phyloP scores from a whole-genome alignment of 345 rosid genomes.

The Camelina neglecta region DNA sequence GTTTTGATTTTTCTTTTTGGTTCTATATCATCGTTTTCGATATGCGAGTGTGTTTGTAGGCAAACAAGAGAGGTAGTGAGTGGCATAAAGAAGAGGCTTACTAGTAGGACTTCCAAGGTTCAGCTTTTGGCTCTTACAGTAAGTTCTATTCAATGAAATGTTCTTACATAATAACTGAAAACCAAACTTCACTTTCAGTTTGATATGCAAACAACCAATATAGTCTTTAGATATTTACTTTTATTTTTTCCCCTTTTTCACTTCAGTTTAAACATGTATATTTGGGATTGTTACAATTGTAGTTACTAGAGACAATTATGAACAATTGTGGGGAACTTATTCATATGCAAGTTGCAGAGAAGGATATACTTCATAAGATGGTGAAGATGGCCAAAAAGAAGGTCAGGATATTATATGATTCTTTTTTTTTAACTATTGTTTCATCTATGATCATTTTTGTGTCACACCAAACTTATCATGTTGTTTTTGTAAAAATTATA shows the following conservation, averaged over 20 bases:
- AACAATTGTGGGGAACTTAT: conserved; percentile 98
- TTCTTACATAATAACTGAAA: neutral
- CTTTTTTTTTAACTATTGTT: conserved; percentile 21
- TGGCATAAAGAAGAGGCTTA: conserved; percentile 90
- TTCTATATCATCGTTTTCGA: neutral
- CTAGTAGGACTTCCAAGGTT: conserved; percentile 84
- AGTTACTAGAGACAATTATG: conserved; percentile 93
- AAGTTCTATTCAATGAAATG: conserved; percentile 44
- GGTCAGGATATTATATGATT: conserved; percentile 51
- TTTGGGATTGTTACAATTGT: conserved; percentile 36
- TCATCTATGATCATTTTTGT: conserved; percentile 19
- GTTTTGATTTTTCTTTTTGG: conserved; percentile 17
- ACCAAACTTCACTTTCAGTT: neutral
- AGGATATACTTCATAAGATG: conserved; percentile 89
- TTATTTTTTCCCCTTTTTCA: neutral
- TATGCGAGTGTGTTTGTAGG: conserved; percentile 50
- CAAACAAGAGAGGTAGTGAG: conserved; percentile 94
- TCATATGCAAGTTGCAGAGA: conserved; percentile 98
- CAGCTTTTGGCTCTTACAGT: conserved; percentile 96
- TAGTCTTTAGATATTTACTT: neutral
- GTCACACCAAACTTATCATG: conserved; percentile 42
- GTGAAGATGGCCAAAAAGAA: conserved; percentile 87
- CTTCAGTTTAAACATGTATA: neutral
- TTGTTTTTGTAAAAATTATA: conserved; percentile 46
- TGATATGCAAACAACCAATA: conserved; percentile 10